Base-by-base conservation (phyloP, 306 rosid genomes). In the Biancaea sappan region DNA sequence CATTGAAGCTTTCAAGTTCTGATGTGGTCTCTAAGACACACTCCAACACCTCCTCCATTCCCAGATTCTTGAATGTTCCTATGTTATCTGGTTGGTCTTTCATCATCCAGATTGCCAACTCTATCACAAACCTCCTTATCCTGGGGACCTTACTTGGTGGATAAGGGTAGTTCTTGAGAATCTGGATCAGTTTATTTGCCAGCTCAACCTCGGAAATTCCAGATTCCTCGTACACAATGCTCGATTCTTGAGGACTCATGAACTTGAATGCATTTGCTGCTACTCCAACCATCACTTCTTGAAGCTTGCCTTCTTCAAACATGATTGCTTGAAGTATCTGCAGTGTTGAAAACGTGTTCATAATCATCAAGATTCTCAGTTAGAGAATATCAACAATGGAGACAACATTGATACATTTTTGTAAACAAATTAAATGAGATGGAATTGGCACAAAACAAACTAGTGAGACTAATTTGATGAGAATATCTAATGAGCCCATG, bases 251-350 rank as follows among this genome's bases (percentile, higher is more conserved):
- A 32, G 90, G 70, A 77, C 77, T 66, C 90, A 89, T 79, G 84
- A 90, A 85, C 79, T 80, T 81, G 76, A 95, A 83, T 74, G 89
- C 79, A 65, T 63, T 89, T 73, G 96, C 90, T 57, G 85, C 96
- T 24, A 95, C 85, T 73, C 99, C 99, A 38, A 90, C 84, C 99
- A 95, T 95, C 66, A 87, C 98, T 88, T 95, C 99, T 58, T 90
- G 96, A 26, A 83, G 89, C 84, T 90, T 92, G 81, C 84, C 84
- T 69, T 92, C 92, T 73, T 86, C 91, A 41, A 82, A 59, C 79
- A 86, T 84, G 71, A 95, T 88, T 81, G 85, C 95, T 8, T 37
- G 77, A 58, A 95, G 84, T 60, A 90, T 78, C 99, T 84, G 88
- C 77, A 72, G 1, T 73, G 31, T 70, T 22, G 51, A 70, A 25